Evolutionary conservation across 768 basidiomycete species (phyloP), one percentile per base, ranked within the genome.

Genomic region (Boletus insuetus): DNA sequence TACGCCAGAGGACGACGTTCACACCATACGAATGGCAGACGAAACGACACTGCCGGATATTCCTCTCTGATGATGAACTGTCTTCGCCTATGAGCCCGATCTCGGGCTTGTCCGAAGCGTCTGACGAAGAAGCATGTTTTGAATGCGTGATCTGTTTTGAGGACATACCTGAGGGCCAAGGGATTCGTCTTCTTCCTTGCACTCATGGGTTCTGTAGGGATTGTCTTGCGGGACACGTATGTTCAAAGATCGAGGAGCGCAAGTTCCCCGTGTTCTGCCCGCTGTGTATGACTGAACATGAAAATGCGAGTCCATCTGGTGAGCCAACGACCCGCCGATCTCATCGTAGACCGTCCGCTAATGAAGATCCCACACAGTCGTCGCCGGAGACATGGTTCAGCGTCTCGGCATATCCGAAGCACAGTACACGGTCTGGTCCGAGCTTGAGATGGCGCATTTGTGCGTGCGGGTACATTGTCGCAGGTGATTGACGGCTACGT

Each of bases 231-330:
- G 58, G 64, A 11, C 76, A 83, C 41, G 70, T 80, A 5, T 62
- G 61, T 32, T 71, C 78, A 13, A 79, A 78, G 61, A 71, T 87
- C 20, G 70, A 73, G 16, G 81, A 83, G 35, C 75, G 74, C 52
- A 75, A 69, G 22, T 86, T 77, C 46, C 86, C 86, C 1, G 79
- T 87, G 24, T 66, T 78, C 17, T 88, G 86, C 61, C 87, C 86
- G 2, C 53, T 77, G 20, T 87, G 87, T 56, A 66, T 74, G 29
- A 67, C 74, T 6, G 74, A 75, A 20, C 61, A 60, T 9, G 58
- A 59, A 14, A 66, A 65, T 6, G 44, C 52, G 3, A 70, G 53
- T 29, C 71, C 70, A 9, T 70, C 70, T 12, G 70, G 76, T 75
- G 62, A 66, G 74, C 8, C 51, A 51, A 14, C 22, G 6, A 12